phyloP scores from a whole-genome alignment of 2,329 filamentous ascomycete genomes.

The Neoscytalidium dimidiatum region DNA sequence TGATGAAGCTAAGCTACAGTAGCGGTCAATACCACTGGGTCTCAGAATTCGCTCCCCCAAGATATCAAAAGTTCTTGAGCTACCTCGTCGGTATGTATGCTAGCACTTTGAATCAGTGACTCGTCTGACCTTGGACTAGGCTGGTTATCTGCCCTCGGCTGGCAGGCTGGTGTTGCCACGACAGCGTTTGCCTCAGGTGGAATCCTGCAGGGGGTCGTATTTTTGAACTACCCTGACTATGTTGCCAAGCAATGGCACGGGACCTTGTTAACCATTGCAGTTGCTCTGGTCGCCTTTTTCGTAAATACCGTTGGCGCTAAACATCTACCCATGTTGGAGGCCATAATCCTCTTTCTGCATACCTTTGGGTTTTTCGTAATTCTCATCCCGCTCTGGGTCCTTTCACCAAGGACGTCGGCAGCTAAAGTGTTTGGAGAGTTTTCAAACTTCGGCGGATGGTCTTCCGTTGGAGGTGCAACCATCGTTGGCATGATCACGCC shows the following conservation, averaged over 20 bases:
- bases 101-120: too few species aligned
- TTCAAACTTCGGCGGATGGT: conserved; percentile 41
- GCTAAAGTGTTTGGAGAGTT: conserved; percentile 36
- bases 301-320: conserved; percentile 41
- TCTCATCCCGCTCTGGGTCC: conserved; percentile 40
- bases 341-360: conserved; percentile 41
- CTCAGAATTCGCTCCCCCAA: conserved; percentile 18
- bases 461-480: not conserved
- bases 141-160: not conserved
- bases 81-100: not conserved
- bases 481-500: not conserved
- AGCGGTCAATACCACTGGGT: conserved; percentile 14
- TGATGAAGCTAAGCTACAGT: not conserved
- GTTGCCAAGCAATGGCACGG: conserved; percentile 48
- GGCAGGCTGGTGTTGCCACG: not conserved
- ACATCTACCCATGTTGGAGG: conserved; percentile 36
- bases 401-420: conserved; percentile 32
- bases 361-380: conserved; percentile 47
- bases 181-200: not conserved
- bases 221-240: conserved; percentile 46
- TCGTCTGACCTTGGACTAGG: not conserved
- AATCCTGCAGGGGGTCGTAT: not conserved
- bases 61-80: conserved; percentile 20
- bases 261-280: conserved; percentile 50
- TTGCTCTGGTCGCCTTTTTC: conserved; percentile 44